Conservation (phyloP, 192 early-diverging fungal species). For the Neocallimastix lanati region DNA sequence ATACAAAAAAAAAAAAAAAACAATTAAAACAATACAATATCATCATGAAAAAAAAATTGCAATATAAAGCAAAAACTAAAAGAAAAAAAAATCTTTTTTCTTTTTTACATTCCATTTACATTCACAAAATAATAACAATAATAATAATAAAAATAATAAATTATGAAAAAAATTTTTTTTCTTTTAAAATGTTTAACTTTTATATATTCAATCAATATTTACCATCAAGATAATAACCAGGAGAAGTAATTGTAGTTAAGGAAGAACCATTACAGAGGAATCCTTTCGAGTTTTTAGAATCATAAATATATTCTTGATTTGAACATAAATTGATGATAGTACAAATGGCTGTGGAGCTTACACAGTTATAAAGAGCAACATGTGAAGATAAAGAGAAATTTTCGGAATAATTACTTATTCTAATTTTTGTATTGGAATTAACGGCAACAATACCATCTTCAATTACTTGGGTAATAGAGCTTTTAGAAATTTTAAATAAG, state of each 20-base stretch:
- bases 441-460: background rate
- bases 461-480: background rate
- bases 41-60: too few relatives aligned
- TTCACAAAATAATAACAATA: too few relatives aligned
- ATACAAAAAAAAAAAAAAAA: too few relatives aligned
- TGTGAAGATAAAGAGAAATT: background rate
- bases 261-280: background rate
- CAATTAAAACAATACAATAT: too few relatives aligned
- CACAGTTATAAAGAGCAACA: background rate
- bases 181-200: too few relatives aligned
- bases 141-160: too few relatives aligned
- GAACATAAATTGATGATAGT: background rate
- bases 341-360: background rate
- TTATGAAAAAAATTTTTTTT: too few relatives aligned
- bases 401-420: background rate
- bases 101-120: too few relatives aligned
- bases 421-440: background rate
- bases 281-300: background rate
- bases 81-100: too few relatives aligned
- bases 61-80: too few relatives aligned
- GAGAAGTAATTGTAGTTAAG: background rate
- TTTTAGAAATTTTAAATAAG: background rate
- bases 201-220: too few relatives aligned
- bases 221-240: background rate
- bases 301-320: background rate